These are phyloP conservation scores for Sicyos baderoa DNA, from an alignment of 306 rosid species.

Conservation along the genomic window DNA sequence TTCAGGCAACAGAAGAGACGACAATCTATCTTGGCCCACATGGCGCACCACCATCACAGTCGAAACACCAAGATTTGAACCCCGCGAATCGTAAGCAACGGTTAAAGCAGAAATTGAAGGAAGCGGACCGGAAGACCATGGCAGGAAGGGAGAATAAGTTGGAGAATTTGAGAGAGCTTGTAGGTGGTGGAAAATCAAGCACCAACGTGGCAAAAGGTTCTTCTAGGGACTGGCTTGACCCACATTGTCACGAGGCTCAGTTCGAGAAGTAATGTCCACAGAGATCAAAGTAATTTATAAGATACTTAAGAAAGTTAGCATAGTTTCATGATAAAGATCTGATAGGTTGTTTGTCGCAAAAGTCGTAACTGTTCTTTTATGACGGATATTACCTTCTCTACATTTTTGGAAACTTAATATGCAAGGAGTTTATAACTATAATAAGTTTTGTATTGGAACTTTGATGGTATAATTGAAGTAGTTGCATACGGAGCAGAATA, in stretches of 20 bases:
- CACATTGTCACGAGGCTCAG: conserved; percentile 83
- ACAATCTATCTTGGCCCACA: conserved; percentile 87
- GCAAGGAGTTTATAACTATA: background rate
- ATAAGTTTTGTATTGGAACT: conserved; percentile 6
- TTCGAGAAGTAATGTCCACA: conserved; percentile 59
- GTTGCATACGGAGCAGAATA: background rate
- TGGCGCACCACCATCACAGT: conserved; percentile 79
- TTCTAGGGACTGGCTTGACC: conserved; percentile 83
- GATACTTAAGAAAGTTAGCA: conserved; percentile 3
- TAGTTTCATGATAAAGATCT: background rate
- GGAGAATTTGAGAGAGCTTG: conserved; percentile 81
- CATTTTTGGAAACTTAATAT: background rate
- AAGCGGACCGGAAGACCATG: conserved; percentile 66
- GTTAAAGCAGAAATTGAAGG: conserved; percentile 80
- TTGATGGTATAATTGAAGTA: background rate
- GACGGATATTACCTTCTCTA: background rate
- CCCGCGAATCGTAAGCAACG: conserved; percentile 59
- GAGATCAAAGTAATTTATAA: conserved; percentile 21
- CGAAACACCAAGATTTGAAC: conserved; percentile 63
- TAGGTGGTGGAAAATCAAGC: conserved; percentile 53
- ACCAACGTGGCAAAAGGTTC: conserved; percentile 42
- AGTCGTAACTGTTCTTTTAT: background rate
- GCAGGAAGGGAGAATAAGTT: conserved; percentile 79
- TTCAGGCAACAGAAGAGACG: conserved; percentile 61
- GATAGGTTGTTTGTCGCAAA: background rate